Base-by-base conservation (phyloP, 805 yeast species). In the Limtongia smithiae region DNA sequence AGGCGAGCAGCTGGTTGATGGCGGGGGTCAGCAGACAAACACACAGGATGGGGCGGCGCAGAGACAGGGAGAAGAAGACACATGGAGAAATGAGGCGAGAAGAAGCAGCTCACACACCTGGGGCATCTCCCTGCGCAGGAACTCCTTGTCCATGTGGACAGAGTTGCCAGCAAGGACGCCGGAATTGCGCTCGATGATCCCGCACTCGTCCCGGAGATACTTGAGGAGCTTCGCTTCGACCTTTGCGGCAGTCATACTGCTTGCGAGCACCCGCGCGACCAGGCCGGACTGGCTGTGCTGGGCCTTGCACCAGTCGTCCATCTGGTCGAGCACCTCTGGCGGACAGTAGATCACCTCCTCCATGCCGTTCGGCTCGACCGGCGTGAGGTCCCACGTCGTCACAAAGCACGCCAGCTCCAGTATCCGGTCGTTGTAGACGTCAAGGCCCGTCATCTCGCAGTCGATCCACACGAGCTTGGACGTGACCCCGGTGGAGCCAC, bases 371-470 rank as follows among this genome's bases (percentile, higher is more conserved):
- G 74, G 74, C 48, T 87, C 94, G 1, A 88, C 69, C 2, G 86
- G 60, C 46, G 85, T 78, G 53, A 93, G 73, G 51, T 87, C 70
- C 8, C 85, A 88, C 62, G 91, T 95, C 1, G 99, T 93, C 39
- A 93, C 73, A 34, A 91, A 71, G 65, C 96, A 89, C 65, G 96
- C 87, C 24, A 93, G 82, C 67, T 93, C 98, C 51, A 93, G 85
- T 59, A 93, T 90, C 50, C 77, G 80, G 65, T 93, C 97, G n/a
- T 75, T 73, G 41, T 69, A 66, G n/a, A 82, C 80, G 60, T 91
- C 84, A 34, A 93, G 70, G 0, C 99, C 99, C 0, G 99, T 93
- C 98, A 93, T 93, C 68, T 93, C 98, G 68, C 97, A 93, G 69
- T 93, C 98, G 15, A 93, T 76, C 98, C 98, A 93, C 3, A 93